Conservation (phyloP, 495 filamentous ascomycete genomes). For the Glonium stellatum region DNA sequence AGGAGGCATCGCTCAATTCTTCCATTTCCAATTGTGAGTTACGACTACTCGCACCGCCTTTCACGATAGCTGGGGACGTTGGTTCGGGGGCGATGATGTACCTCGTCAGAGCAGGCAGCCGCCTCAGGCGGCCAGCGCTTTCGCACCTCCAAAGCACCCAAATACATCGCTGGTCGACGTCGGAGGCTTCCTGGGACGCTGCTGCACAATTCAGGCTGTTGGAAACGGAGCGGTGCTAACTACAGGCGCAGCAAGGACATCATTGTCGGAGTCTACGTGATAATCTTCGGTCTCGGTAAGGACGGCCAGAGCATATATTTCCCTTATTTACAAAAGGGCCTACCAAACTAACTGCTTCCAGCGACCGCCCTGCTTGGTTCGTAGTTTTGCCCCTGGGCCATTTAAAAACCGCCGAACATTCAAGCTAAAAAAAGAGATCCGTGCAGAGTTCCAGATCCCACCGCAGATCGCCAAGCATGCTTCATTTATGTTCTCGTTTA, state of each 20-base stretch:
- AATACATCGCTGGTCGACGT: background rate
- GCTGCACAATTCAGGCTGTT: background rate
- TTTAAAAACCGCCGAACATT: too few species aligned
- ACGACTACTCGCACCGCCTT: background rate
- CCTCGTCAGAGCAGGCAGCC: background rate
- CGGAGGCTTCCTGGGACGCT: background rate
- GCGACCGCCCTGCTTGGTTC: slow-evolving; percentile 53
- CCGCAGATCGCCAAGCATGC: slow-evolving; percentile 89
- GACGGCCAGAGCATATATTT: background rate
- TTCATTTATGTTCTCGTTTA: slow-evolving; percentile 94
- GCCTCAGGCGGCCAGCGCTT: background rate
- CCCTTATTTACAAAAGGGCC: slow-evolving; percentile 8
- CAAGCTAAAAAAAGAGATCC: slow-evolving; percentile 5
- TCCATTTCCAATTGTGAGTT: slow-evolving; percentile 51
- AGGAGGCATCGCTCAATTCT: slow-evolving; percentile 87
- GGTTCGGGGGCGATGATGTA: slow-evolving; percentile 4
- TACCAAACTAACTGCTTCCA: slow-evolving; percentile 27
- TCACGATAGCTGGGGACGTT: slow-evolving; percentile 12
- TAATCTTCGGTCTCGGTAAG: slow-evolving; percentile 84
- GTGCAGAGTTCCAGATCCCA: slow-evolving; percentile 82
- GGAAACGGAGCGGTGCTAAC: slow-evolving; percentile 3
- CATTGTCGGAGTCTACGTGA: slow-evolving; percentile 77
- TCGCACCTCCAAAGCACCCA: background rate
- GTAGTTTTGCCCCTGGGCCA: too few species aligned
- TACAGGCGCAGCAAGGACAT: slow-evolving; percentile 48